These are phyloP conservation scores for Papiliotrema fonsecae DNA, from an alignment of 1,284 basidiomycete species.

Conservation along the genomic window DNA sequence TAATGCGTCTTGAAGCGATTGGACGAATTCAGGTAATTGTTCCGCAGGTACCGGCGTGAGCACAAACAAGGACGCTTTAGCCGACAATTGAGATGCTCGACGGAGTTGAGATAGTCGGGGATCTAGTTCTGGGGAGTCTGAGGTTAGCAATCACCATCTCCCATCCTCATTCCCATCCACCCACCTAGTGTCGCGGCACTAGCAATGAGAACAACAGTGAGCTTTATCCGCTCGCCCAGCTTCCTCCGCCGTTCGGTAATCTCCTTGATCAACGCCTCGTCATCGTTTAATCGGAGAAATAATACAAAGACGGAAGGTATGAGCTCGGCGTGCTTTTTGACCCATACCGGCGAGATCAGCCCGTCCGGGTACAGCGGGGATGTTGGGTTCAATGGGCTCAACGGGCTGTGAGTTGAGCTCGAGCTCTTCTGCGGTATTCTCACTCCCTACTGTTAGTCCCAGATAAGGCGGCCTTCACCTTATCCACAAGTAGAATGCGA, in stretches of 20 bases:
- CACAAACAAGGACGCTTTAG: conserved; percentile 87
- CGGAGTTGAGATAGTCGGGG: conserved; percentile 76
- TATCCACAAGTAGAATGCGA: conserved; percentile 74
- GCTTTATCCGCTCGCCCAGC: conserved; percentile 81
- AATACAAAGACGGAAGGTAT: conserved; percentile 89
- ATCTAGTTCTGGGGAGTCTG: conserved; percentile 80
- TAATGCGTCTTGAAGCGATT: conserved; percentile 76
- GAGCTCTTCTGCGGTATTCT: conserved; percentile 86
- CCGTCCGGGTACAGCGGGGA: conserved; percentile 92
- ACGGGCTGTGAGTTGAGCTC: conserved; percentile 80
- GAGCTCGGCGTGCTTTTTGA: conserved; percentile 86
- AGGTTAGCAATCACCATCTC: background rate
- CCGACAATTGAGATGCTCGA: conserved; percentile 79
- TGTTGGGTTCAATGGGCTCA: conserved; percentile 79
- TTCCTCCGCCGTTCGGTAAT: conserved; percentile 71
- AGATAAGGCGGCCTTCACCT: too few relatives aligned
- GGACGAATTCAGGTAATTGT: conserved; percentile 78
- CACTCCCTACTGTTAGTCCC: conserved; percentile 51
- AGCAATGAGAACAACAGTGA: conserved; percentile 91
- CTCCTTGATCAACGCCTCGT: conserved; percentile 69
- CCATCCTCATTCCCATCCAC: conserved; percentile 21
- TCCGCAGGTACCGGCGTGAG: conserved; percentile 77
- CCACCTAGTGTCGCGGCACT: conserved; percentile 73
- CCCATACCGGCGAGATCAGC: conserved; percentile 93
- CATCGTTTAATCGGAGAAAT: conserved; percentile 80